Evolutionary conservation across 2,329 filamentous ascomycete species (phyloP).

Genomic region (Diaporthe ampelina): DNA sequence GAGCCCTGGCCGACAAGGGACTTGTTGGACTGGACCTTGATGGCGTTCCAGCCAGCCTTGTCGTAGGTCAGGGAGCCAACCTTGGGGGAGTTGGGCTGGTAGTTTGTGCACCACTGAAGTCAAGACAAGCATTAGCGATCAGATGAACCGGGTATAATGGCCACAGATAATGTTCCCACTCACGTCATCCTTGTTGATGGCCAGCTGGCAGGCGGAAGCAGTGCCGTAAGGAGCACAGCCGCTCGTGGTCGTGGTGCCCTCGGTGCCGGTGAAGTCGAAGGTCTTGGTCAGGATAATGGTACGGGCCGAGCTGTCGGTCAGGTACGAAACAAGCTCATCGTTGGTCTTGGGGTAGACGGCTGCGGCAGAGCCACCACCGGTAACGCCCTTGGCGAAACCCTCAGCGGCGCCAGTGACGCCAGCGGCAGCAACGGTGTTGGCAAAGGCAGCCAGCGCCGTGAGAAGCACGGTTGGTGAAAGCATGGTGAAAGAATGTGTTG

Average conservation of each 20-base stretch:
- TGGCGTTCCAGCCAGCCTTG: slow-evolving; percentile 64
- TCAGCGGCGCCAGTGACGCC: slow-evolving; percentile 53
- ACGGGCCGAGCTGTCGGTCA: slow-evolving; percentile 65
- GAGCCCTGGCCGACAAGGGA: slow-evolving; percentile 66
- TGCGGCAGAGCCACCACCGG: slow-evolving; percentile 69
- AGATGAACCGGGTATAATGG: background rate
- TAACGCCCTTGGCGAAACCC: slow-evolving; percentile 65
- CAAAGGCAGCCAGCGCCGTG: slow-evolving; percentile 27
- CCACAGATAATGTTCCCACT: background rate
- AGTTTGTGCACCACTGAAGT: slow-evolving; percentile 67
- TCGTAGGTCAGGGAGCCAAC: slow-evolving; percentile 60
- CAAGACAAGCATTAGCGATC: slow-evolving; percentile 2
- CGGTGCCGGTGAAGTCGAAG: slow-evolving; percentile 68
- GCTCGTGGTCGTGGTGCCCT: slow-evolving; percentile 64
- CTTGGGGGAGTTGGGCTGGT: slow-evolving; percentile 64
- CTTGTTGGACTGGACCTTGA: slow-evolving; percentile 70
- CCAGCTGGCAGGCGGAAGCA: slow-evolving; percentile 65
- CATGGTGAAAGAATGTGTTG: slow-evolving; percentile 5
- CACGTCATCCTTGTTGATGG: slow-evolving; percentile 69
- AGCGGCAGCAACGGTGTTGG: slow-evolving; percentile 14
- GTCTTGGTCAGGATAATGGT: slow-evolving; percentile 71
- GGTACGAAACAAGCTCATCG: slow-evolving; percentile 70
- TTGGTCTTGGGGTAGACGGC: slow-evolving; percentile 67
- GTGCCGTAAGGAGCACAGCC: slow-evolving; percentile 73
- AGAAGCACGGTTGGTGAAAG: slow-evolving; percentile 18